These are phyloP conservation scores for Penium margaritaceum DNA, from an alignment of 139 green algal genomes.

Conservation along the genomic window DNA sequence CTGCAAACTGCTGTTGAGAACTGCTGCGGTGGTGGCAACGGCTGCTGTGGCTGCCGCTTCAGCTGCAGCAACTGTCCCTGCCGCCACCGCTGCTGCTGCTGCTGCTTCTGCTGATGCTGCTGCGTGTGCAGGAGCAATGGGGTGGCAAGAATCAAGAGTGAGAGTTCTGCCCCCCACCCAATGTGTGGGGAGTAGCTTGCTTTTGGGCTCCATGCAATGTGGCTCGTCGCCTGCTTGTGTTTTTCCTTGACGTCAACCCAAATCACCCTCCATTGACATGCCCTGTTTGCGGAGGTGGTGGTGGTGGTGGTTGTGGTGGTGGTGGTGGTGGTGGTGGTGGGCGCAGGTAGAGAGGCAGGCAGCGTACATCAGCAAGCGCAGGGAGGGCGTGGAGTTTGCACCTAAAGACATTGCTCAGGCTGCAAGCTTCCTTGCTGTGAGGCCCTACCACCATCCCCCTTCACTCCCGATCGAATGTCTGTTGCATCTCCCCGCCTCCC, in stretches of 20 bases:
- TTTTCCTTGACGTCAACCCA: too few species aligned
- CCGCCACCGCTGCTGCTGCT: not conserved
- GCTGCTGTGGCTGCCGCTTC: not conserved
- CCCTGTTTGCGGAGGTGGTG: not conserved
- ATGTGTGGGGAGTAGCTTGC: not conserved
- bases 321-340: not conserved
- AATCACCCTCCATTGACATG: not conserved
- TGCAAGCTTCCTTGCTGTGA: conserved; percentile 18
- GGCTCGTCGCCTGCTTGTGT: not conserved
- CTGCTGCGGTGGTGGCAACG: not conserved
- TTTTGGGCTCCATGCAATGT: not conserved
- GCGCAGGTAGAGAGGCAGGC: conserved; percentile 34
- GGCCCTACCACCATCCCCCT: too few species aligned
- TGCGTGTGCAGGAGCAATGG: not conserved
- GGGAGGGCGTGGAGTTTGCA: conserved; percentile 65
- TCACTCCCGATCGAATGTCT: not conserved
- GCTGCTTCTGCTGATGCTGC: not conserved
- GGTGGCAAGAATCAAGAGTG: not conserved
- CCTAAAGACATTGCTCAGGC: conserved; percentile 62
- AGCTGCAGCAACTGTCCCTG: not conserved
- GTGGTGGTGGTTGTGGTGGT: not conserved
- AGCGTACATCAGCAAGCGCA: conserved; percentile 53
- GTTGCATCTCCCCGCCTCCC: not conserved
- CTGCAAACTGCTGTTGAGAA: not conserved
- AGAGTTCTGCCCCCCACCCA: not conserved